Conservation (phyloP, 164 flowering plant species). For the Magnolia kwangsiensis region DNA sequence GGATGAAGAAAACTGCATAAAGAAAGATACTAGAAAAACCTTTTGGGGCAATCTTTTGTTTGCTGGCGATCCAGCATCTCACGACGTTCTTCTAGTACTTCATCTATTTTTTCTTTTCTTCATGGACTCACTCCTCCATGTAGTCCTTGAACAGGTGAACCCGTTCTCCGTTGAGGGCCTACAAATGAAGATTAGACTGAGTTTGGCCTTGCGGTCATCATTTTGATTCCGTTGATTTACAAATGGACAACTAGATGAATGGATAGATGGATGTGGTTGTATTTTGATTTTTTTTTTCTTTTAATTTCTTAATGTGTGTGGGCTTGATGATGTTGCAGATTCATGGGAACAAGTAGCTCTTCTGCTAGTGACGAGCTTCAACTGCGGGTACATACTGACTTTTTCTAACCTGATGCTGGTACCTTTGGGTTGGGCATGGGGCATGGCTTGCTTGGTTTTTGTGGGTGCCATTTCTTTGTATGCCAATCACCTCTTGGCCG, state of each 20-base stretch:
- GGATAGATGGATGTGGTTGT: too few relatives aligned
- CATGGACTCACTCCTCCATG: too few relatives aligned
- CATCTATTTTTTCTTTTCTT: too few relatives aligned
- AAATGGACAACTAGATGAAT: too few relatives aligned
- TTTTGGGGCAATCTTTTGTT: too few relatives aligned
- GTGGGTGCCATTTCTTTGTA: conserved; percentile 33
- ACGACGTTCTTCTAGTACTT: too few relatives aligned
- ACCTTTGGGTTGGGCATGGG: conserved; percentile 62
- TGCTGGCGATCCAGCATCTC: too few relatives aligned
- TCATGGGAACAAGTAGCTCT: conserved; percentile 63
- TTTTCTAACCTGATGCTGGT: conserved; percentile 49
- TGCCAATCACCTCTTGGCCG: conserved; percentile 54
- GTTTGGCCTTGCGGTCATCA: background rate
- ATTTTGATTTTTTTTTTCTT: background rate
- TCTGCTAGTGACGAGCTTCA: conserved; percentile 41
- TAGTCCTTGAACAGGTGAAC: too few relatives aligned
- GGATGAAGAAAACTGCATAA: too few relatives aligned
- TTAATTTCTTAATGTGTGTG: background rate
- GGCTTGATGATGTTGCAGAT: conserved; percentile 26
- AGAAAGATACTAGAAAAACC: too few relatives aligned
- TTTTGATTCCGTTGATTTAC: background rate
- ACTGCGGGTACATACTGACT: conserved; percentile 49
- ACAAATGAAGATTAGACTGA: background rate
- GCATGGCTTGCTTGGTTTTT: conserved; percentile 31
- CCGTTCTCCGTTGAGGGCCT: background rate